Percentiles rank a stretch among this genome's conserved stretches.
Conservation (phyloP, 495 filamentous ascomycete species). For the Sordaria brevicollis region DNA sequence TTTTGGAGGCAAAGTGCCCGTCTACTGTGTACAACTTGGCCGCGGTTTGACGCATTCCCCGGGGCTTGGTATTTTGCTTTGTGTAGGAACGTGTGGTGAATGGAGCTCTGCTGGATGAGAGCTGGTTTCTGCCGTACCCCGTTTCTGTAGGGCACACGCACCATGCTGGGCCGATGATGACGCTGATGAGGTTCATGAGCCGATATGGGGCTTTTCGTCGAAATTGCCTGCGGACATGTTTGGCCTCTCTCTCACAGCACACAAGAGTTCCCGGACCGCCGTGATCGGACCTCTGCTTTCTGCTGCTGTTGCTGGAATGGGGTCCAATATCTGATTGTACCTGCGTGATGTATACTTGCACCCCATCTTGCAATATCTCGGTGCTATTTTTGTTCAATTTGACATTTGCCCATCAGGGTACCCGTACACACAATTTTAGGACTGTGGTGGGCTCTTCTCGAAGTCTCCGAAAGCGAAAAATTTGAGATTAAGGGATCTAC, state of each 20-base stretch:
- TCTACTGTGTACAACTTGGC: neutral
- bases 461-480: neutral
- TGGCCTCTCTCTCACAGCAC: neutral
- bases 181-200: neutral
- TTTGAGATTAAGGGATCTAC: neutral
- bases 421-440: neutral
- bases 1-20: neutral
- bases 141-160: neutral
- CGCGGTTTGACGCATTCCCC: neutral
- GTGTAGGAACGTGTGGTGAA: neutral
- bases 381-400: neutral
- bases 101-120: neutral
- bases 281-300: neutral
- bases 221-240: neutral
- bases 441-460: neutral
- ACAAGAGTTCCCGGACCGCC: neutral
- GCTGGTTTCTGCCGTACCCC: neutral
- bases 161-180: neutral
- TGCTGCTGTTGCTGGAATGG: neutral
- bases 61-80: neutral
- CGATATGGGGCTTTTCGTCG: neutral
- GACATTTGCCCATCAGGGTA: neutral
- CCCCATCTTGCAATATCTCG: neutral
- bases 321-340: neutral
- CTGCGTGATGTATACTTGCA: neutral